These are phyloP conservation scores for Fusarium verticillioides DNA, from an alignment of 2,329 filamentous ascomycete genomes.

Conservation along the genomic window DNA sequence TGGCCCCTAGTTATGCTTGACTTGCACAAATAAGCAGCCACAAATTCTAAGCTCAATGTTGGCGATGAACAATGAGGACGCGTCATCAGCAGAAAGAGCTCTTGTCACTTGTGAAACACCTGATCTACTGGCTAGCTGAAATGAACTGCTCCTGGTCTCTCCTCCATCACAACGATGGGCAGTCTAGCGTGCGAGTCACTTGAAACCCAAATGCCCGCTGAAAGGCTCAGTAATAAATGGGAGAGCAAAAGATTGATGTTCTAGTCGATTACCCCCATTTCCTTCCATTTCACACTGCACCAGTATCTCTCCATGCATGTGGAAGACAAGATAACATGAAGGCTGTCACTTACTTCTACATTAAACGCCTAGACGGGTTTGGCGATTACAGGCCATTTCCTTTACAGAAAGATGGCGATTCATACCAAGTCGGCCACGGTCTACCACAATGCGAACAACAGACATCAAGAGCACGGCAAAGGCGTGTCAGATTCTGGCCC, in stretches of 20 bases:
- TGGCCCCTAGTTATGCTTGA: too few relatives aligned
- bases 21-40: too few relatives aligned
- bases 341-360: neutral
- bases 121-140: neutral
- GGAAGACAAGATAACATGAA: neutral
- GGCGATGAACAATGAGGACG: neutral
- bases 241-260: neutral
- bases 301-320: neutral
- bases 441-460: neutral
- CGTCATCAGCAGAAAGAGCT: neutral
- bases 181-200: neutral
- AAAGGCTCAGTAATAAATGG: too few relatives aligned
- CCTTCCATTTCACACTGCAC: neutral
- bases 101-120: neutral
- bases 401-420: accelerated
- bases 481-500: neutral
- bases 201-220: neutral
- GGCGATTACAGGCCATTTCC: neutral
- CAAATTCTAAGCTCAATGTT: too few relatives aligned
- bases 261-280: neutral
- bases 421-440: neutral
- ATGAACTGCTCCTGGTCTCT: neutral
- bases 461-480: neutral
- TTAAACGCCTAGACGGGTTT: neutral
- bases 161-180: neutral